Percentiles rank a stretch among this genome's conserved stretches.
These are phyloP conservation scores for Mentha longifolia DNA, from an alignment of 257 asterid genomes.

Conservation along the genomic window DNA sequence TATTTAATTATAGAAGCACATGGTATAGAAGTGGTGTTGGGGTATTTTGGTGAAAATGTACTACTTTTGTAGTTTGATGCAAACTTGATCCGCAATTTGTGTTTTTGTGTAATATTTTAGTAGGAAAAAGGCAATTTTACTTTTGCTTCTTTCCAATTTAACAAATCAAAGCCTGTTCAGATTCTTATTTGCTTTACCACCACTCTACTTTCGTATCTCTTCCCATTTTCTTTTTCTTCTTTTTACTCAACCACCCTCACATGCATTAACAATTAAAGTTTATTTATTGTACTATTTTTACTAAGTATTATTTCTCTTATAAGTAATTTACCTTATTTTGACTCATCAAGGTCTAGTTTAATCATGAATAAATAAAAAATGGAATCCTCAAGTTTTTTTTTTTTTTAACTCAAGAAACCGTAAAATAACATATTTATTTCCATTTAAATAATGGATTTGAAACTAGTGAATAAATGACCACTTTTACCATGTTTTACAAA, in stretches of 20 bases:
- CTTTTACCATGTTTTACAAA: too few relatives aligned
- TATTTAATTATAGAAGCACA: slow-evolving; percentile 36
- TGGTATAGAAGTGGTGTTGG: slow-evolving; percentile 31
- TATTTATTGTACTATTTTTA: not conserved
- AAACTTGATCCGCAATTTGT: slow-evolving; percentile 44
- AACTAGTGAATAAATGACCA: too few relatives aligned
- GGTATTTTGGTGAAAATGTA: slow-evolving; percentile 25
- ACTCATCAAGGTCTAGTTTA: not conserved
- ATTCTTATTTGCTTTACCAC: slow-evolving; percentile 37
- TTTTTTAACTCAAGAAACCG: too few relatives aligned
- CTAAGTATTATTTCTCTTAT: not conserved
- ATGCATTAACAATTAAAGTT: slow-evolving; percentile 31
- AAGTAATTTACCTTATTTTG: not conserved
- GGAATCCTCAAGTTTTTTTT: too few relatives aligned
- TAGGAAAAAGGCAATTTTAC: slow-evolving; percentile 31
- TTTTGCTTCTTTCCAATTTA: slow-evolving; percentile 41
- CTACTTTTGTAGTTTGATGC: slow-evolving; percentile 31
- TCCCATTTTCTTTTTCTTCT: not conserved
- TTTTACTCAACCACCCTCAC: slow-evolving; percentile 44
- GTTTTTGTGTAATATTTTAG: slow-evolving; percentile 31
- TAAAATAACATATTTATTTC: too few relatives aligned
- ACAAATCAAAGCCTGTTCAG: slow-evolving; percentile 38
- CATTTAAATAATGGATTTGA: too few relatives aligned
- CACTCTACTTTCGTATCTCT: slow-evolving; percentile 30
- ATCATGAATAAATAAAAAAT: too few relatives aligned